Evolutionary conservation across 1,284 basidiomycete genomes (phyloP).

Genomic region (Cutaneotrichosporon mucoides): DNA sequence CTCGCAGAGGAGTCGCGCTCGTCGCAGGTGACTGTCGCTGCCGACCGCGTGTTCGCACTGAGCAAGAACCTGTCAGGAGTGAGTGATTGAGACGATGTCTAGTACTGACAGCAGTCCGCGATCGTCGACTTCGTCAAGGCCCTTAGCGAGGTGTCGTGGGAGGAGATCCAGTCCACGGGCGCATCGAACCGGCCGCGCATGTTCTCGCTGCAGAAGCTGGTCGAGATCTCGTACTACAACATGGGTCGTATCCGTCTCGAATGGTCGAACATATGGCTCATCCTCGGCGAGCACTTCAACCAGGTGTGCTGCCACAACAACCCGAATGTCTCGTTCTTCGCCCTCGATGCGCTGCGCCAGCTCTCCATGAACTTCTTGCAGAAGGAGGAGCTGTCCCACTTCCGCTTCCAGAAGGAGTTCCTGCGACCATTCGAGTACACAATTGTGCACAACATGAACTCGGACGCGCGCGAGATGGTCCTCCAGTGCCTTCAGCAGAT

Average conservation of each 20-base stretch:
- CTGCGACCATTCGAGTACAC: constrained; percentile 97
- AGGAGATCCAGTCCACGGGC: constrained; percentile 97
- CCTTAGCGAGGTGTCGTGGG: constrained; percentile 96
- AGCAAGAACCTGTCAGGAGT: constrained; percentile 93
- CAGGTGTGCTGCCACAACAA: constrained; percentile 99
- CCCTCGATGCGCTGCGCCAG: constrained; percentile 94
- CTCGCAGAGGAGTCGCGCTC: constrained; percentile 95
- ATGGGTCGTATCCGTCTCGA: constrained; percentile 98
- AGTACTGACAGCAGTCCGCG: constrained; percentile 61
- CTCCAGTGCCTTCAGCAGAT: constrained; percentile 98
- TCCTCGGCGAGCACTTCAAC: constrained; percentile 98
- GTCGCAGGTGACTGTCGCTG: constrained; percentile 95
- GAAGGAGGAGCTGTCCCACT: constrained; percentile 96
- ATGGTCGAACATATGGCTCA: constrained; percentile 98
- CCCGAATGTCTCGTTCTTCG: constrained; percentile 94
- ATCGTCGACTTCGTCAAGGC: constrained; percentile 98
- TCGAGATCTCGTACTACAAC: constrained; percentile 99
- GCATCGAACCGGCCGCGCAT: constrained; percentile 87
- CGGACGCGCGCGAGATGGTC: constrained; percentile 96
- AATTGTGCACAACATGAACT: constrained; percentile 92
- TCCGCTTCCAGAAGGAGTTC: constrained; percentile 99
- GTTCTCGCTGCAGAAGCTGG: constrained; percentile 97
- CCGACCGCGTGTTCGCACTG: constrained; percentile 98
- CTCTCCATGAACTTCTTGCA: constrained; percentile 98
- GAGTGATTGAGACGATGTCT: constrained; percentile 40